phyloP scores from a whole-genome alignment of 1,139 yeast genomes.

The Geotrichum bryndzae region DNA sequence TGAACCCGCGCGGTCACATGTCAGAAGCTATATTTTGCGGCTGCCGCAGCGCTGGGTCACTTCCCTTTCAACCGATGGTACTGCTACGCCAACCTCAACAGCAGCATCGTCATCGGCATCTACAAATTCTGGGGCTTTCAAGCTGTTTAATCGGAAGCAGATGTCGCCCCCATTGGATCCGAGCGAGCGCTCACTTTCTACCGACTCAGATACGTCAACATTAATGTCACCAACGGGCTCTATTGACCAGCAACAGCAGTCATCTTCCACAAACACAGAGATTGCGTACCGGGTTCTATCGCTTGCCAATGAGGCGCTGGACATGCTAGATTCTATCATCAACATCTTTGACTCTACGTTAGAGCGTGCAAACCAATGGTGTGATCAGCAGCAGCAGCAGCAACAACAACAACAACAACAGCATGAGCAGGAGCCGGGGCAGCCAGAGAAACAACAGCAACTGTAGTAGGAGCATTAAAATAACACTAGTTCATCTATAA shows the following conservation, averaged over 20 bases:
- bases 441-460: not conserved
- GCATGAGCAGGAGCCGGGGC: not conserved
- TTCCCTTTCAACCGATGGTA: conserved; percentile 24
- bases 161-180: not conserved
- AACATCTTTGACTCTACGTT: conserved; percentile 78
- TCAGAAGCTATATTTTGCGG: conserved; percentile 68
- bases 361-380: conserved; percentile 61
- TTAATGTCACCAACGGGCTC: not conserved
- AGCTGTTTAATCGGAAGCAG: not conserved
- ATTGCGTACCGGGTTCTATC: conserved; percentile 65
- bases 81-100: conserved; percentile 12
- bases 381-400: not conserved
- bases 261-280: conserved; percentile 32
- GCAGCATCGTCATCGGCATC: not conserved
- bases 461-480: not conserved
- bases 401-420: not conserved
- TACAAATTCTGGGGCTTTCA: not conserved
- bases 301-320: conserved; percentile 83
- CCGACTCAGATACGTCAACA: not conserved
- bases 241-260: not conserved
- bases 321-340: conserved; percentile 78
- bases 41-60: conserved; percentile 64
- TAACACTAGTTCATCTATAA: not conserved
- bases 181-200: not conserved
- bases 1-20: conserved; percentile 80